Conservation (phyloP, 495 filamentous ascomycete species). For the Achaetomiella virescens region DNA sequence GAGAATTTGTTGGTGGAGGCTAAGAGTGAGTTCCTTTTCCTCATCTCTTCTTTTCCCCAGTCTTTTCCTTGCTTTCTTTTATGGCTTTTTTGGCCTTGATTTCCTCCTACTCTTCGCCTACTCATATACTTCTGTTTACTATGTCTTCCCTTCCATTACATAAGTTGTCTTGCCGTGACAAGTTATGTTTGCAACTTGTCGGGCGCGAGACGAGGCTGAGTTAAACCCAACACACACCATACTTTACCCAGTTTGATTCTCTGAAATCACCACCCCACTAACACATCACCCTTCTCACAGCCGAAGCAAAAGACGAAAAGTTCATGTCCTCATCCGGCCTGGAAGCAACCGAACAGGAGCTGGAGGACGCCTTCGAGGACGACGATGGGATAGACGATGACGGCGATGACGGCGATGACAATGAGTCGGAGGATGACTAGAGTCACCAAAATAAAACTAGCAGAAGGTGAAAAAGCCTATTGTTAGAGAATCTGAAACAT, state of each 20-base stretch:
- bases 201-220: too few relatives aligned
- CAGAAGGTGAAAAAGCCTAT: not conserved
- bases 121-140: too few relatives aligned
- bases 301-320: conserved; percentile 78
- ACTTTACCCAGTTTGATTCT: too few relatives aligned
- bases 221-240: too few relatives aligned
- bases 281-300: conserved; percentile 18
- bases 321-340: conserved; percentile 78
- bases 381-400: conserved; percentile 12
- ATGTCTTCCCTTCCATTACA: too few relatives aligned
- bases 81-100: not conserved
- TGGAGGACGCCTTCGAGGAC: conserved; percentile 37
- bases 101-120: too few relatives aligned
- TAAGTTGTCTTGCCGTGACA: too few relatives aligned
- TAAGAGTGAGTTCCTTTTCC: conserved; percentile 51
- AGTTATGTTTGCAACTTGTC: too few relatives aligned
- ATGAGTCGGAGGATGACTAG: not conserved
- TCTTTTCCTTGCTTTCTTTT: not conserved
- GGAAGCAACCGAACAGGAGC: conserved; percentile 53
- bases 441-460: not conserved
- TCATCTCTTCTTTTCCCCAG: not conserved
- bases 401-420: conserved; percentile 6
- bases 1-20: conserved; percentile 77
- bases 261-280: not conserved
- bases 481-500: not conserved